phyloP scores from a whole-genome alignment of 2,329 filamentous ascomycete genomes.

The Coniella lustricola region DNA sequence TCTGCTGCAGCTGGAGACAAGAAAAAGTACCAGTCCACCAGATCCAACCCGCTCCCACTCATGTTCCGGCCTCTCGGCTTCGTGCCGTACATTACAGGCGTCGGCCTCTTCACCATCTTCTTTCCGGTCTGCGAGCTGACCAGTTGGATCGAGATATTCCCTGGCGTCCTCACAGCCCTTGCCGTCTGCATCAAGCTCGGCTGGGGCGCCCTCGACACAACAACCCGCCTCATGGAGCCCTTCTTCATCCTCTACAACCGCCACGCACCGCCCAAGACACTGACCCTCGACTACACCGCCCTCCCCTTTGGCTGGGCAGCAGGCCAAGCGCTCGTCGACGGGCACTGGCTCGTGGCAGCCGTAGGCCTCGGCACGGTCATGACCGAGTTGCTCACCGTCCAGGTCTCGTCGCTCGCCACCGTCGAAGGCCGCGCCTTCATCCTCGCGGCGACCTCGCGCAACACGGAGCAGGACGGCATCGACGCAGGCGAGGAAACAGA shows the following conservation, averaged over 20 bases:
- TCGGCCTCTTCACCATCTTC: conserved; percentile 49
- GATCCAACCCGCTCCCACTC: conserved; percentile 58
- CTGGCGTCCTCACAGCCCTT: conserved; percentile 59
- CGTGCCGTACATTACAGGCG: conserved; percentile 51
- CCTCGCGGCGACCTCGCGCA: conserved; percentile 17
- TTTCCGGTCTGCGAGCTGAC: conserved; percentile 59
- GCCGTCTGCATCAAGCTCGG: conserved; percentile 61
- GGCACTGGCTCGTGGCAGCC: conserved; percentile 58
- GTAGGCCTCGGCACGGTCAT: conserved; percentile 66
- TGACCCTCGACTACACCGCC: conserved; percentile 67
- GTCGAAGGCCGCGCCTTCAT: conserved; percentile 58
- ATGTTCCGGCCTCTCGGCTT: conserved; percentile 57
- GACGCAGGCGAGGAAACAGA: conserved; percentile 53
- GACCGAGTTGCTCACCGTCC: conserved; percentile 65
- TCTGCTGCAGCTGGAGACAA: conserved; percentile 25
- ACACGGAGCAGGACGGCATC: conserved; percentile 22
- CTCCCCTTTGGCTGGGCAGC: conserved; percentile 62
- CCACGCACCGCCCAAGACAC: conserved; percentile 56
- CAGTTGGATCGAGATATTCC: conserved; percentile 51
- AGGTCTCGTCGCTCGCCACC: conserved; percentile 57
- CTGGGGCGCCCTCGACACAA: conserved; percentile 63
- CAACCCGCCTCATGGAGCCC: conserved; percentile 66
- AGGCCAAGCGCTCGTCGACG: conserved; percentile 53
- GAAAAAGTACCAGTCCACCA: conserved; percentile 34
- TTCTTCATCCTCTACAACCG: conserved; percentile 63